Conservation (phyloP, 2,329 filamentous ascomycete genomes). For the Diaporthe aspalathi region DNA sequence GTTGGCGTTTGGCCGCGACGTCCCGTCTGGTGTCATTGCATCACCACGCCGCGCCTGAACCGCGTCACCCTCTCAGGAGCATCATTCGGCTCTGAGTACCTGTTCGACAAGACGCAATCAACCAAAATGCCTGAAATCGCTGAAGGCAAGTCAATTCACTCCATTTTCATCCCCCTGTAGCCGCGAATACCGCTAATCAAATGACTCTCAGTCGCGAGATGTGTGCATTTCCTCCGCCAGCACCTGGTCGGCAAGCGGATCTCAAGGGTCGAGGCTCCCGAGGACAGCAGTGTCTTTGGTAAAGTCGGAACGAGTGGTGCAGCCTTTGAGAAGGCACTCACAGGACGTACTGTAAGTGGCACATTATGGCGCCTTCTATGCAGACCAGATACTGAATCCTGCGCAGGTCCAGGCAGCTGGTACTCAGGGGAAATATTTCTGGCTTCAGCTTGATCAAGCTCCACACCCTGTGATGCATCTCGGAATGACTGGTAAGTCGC, state of each 20-base stretch:
- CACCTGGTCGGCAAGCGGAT: slow-evolving; percentile 88
- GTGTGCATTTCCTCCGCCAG: slow-evolving; percentile 85
- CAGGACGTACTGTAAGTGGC: slow-evolving; percentile 72
- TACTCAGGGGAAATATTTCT: slow-evolving; percentile 98
- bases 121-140: slow-evolving; percentile 71
- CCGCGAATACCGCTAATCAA: neutral
- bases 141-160: slow-evolving; percentile 57
- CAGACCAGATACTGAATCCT: neutral
- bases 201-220: slow-evolving; percentile 73
- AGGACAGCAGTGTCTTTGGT: slow-evolving; percentile 89
- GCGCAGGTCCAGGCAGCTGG: slow-evolving; percentile 70
- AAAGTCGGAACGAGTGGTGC: slow-evolving; percentile 85
- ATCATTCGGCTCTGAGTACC: neutral
- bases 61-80: slow-evolving; percentile 23
- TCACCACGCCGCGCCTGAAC: slow-evolving; percentile 27
- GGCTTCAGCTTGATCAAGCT: slow-evolving; percentile 77
- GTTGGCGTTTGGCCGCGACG: slow-evolving; percentile 28
- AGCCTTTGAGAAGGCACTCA: slow-evolving; percentile 79
- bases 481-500: slow-evolving; percentile 71
- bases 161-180: neutral
- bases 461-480: slow-evolving; percentile 93
- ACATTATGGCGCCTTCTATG: neutral
- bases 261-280: slow-evolving; percentile 73
- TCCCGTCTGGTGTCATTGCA: neutral
- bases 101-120: neutral